Base-by-base conservation (phyloP, 2,329 filamentous ascomycete genomes). In the Cordyceps militaris region DNA sequence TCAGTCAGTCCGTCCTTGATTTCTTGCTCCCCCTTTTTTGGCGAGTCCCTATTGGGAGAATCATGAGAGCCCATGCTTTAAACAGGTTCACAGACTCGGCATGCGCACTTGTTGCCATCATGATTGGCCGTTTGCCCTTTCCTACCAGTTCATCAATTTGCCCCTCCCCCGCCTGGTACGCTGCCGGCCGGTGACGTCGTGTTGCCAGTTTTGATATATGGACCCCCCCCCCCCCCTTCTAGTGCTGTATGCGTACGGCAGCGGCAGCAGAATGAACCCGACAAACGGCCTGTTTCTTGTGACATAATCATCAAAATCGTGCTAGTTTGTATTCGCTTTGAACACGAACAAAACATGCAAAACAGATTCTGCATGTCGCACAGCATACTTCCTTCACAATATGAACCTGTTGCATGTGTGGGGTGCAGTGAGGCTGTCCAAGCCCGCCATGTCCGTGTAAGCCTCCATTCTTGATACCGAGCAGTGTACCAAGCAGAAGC, bases 111-210 rank as follows among this genome's bases (percentile, higher is more conserved):
- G 34, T 42, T 23, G 21, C 16, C 30, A 9, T 47, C 36, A 44
- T 49, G 50, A 59, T 54, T 59, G 57, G 57, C n/a, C 44, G 11
- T 23, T 16, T 24, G 19, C 32, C n/a, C 16, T 28, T 38, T 30
- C 11, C 11, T 21, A 7, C 26, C 10, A 16, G 10, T n/a, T 38
- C 3, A 42, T 42, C 10, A 4, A 11, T 23, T 51, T 57, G 47
- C 47, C 46, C 55, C 47, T 51, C 55, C 55, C 55, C 55, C 55
- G 55, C 55, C 55, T 43, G 46, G 55, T 30, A 16, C 14, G 4
- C 26, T 23, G n/a, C n/a, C n/a, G n/a, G 11, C n/a, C 30, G 16
- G 55, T 57, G 55, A 57, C 55, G 55, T 57, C 54, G 34, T 6
- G 6, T 38, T 16, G 34, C n/a, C n/a, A n/a, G n/a, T n/a, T n/a